Percentiles rank a stretch among this genome's conserved stretches.
phyloP scores from a whole-genome alignment of 1,284 basidiomycete genomes.

The Ganoderma meredithae region DNA sequence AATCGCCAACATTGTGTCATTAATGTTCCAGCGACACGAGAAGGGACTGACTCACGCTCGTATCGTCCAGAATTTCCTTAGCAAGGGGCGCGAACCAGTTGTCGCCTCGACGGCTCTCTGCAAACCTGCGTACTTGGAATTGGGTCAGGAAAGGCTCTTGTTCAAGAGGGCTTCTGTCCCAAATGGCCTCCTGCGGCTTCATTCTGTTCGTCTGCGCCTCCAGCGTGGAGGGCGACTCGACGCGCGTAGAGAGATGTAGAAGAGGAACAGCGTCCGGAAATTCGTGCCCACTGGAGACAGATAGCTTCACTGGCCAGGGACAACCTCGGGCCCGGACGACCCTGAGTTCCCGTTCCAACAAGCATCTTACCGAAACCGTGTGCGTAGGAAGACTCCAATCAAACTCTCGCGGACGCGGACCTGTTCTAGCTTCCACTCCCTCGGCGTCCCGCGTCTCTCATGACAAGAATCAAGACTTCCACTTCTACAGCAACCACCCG shows the following conservation, averaged over 20 bases:
- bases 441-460: background rate
- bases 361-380: conserved; percentile 5
- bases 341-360: conserved; percentile 2
- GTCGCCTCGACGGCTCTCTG: conserved; percentile 6
- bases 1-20: background rate
- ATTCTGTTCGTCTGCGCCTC: background rate
- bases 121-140: conserved; percentile 31
- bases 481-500: background rate
- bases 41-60: conserved; percentile 14
- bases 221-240: background rate
- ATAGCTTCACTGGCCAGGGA: background rate
- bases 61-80: conserved; percentile 11
- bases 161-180: conserved; percentile 38
- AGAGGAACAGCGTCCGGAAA: background rate
- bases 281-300: background rate
- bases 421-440: background rate
- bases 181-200: conserved; percentile 6
- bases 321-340: background rate
- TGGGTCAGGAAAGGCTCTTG: conserved; percentile 40
- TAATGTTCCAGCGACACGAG: background rate
- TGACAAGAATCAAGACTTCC: background rate
- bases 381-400: background rate
- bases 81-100: conserved; percentile 29
- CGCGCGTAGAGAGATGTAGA: background rate
- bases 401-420: background rate